Evolutionary conservation across 306 rosid genomes (phyloP), one percentile per base, ranked within the genome.

Genomic region (Rubus parviflorus): DNA sequence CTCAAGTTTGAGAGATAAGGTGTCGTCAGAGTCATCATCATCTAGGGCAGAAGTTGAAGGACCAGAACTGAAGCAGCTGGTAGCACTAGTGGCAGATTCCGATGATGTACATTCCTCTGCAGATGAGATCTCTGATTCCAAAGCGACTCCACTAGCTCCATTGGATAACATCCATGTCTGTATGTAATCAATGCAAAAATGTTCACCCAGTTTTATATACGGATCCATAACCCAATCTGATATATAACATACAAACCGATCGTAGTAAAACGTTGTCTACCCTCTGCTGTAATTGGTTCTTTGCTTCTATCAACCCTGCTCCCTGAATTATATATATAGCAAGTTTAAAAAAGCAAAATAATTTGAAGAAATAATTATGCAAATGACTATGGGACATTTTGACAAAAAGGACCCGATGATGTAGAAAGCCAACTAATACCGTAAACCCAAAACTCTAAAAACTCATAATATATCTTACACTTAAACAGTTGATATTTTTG

Each of bases 11-110:
- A 77, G 85, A 42, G 85, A 82, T 3, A 64, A 8, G 15, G 83
- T 79, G 43, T 78, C 85, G 42, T 78, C 85, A 22, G 88, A 85
- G 75, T 79, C 42, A 7, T 85, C 84, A 10, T 78, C 84, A 15
- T 84, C 85, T 8, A 45, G 48, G 2, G 35, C 35, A 30, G 35
- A 30, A 0, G 35, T 1, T 30, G 80, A 78, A 62, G 81, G 74
- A 35, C 74, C 76, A 38, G 80, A 61, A 22, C 17, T 64, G 80
- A 66, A 68, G 82, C 72, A 73, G 77, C 15, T 77, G 75, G 78
- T 25, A 1, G 0, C 30, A 25, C 0, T 25, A 25, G 30, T 56
- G 45, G 82, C 76, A 0, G 88, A 84, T 12, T 81, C 85, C 16
- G 88, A 84, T 25, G 85, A 74, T 77, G 70, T 10, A 6, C 75